phyloP scores from a whole-genome alignment of 2,329 filamentous ascomycete species.

The Aspergillus ruber region DNA sequence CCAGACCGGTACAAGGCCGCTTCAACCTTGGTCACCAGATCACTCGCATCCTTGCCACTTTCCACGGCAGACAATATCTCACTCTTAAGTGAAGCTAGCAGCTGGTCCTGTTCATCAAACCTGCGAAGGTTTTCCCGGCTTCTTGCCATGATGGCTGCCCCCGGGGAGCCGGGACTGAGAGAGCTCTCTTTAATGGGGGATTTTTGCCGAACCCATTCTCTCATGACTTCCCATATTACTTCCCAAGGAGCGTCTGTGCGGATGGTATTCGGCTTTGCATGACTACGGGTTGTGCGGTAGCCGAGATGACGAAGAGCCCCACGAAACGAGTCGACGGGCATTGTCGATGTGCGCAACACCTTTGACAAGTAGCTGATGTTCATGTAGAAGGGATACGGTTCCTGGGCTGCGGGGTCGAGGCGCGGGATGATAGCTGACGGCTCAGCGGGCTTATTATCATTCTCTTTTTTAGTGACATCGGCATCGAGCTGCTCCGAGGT shows the following conservation, averaged over 20 bases:
- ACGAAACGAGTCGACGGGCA: conserved; percentile 69
- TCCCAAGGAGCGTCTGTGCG: conserved; percentile 91
- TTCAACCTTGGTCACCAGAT: conserved; percentile 38
- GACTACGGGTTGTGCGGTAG: conserved; percentile 76
- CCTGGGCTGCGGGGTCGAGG: conserved; percentile 57
- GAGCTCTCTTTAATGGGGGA: conserved; percentile 67
- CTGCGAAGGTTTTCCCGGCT: conserved; percentile 26
- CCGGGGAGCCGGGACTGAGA: conserved; percentile 63
- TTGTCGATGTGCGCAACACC: conserved; percentile 70
- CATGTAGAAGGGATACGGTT: conserved; percentile 81
- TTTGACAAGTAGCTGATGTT: conserved; percentile 68
- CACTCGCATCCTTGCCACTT: conserved; percentile 27
- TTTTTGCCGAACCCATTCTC: conserved; percentile 81
- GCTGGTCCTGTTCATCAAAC: conserved; percentile 27
- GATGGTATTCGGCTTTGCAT: conserved; percentile 82
- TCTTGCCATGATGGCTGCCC: conserved; percentile 60
- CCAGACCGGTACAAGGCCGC: conserved; percentile 38
- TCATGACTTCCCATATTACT: conserved; percentile 86
- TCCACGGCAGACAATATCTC: conserved; percentile 31
- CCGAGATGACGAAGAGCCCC: conserved; percentile 76
- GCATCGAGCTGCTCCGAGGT: conserved; percentile 7
- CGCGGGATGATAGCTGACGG: conserved; percentile 36
- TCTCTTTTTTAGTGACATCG: conserved; percentile 6
- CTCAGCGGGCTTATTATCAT: conserved; percentile 12
- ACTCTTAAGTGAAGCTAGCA: conserved; percentile 26